Base-by-base conservation (phyloP, 495 filamentous ascomycete species). In the Cudoniella acicularis region DNA sequence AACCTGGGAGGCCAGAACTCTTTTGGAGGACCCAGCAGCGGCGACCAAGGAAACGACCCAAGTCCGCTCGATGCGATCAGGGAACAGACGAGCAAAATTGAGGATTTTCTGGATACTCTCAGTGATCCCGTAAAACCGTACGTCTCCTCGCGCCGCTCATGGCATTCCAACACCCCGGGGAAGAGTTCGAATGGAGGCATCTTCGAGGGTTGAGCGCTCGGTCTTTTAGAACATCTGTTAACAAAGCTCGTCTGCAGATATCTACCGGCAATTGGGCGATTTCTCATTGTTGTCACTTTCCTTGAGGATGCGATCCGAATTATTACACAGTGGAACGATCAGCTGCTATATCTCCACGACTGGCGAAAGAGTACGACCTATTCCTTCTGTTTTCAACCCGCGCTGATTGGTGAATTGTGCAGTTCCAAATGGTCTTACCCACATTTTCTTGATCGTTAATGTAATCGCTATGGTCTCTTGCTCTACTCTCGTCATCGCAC, bases 261-360 rank as follows among this genome's bases (percentile, higher is more conserved):
- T 67, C 81, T 98, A 17, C 94, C 94, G 26, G 91, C 90, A 56
- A 92, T 98, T 74, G 94, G 94, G 41, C 89, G 94, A 46, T 98
- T 98, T 75, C 77, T 98, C 64, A 98, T 98, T 65, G 94, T 98
- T 25, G 94, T 97, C 56, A 98, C 94, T 61, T 98, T 98, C 78
- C 81, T 98, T 59, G 94, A 98, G 75, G 94, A 98, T 77, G 90
- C 92, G 27, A 76, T 98, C 42, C 84, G 94, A 72, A 98, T 98
- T 70, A 79, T 98, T 68, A 98, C 95, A 61, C 94, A 98, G 87
- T 98, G 94, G 94, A 86, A 69, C 71, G 94, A 98, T 73, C 94
- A 98, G 79, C 84, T 98, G 27, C 74, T 88, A 24, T 98, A 97
- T 69, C 86, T 98, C 48, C 86, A 88, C 69, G 90, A 96, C 66